Conservation (phyloP, 192 early-diverging fungal genomes). For the Lunasporangiospora selenospora region DNA sequence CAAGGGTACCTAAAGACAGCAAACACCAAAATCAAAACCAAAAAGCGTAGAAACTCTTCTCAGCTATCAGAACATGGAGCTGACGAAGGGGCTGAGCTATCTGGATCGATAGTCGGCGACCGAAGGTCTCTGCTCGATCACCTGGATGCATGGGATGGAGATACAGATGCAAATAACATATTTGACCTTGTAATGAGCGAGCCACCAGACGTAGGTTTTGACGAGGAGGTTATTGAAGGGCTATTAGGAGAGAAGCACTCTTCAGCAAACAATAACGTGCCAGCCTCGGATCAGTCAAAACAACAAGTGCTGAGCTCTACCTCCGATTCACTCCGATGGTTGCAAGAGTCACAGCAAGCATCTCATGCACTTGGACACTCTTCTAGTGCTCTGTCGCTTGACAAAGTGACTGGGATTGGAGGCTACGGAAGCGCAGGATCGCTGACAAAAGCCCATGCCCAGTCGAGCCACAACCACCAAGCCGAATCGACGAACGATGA, state of each 20-base stretch:
- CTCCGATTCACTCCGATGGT: slow-evolving; percentile 33
- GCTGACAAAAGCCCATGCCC: neutral
- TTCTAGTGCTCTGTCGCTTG: neutral
- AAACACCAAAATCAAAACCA: neutral
- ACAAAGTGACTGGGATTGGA: neutral
- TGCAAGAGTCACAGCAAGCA: slow-evolving; percentile 25
- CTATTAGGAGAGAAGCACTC: slow-evolving; percentile 6
- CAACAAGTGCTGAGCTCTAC: slow-evolving; percentile 32
- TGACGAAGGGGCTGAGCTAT: neutral
- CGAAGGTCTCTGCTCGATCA: slow-evolving; percentile 23
- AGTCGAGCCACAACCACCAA: neutral
- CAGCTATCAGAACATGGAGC: neutral
- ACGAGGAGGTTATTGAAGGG: slow-evolving; percentile 15
- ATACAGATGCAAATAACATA: slow-evolving; percentile 20
- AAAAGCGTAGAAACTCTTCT: slow-evolving; percentile 11
- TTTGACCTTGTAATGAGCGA: slow-evolving; percentile 43
- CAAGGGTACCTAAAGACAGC: neutral
- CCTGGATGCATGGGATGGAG: slow-evolving; percentile 26
- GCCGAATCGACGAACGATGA: neutral
- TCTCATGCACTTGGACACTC: slow-evolving; percentile 18
- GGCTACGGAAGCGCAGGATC: neutral
- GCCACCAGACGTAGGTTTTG: slow-evolving; percentile 29
- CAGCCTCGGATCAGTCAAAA: slow-evolving; percentile 2
- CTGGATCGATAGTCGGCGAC: neutral
- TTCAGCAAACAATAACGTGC: neutral